These are phyloP conservation scores for Micromonas pusilla DNA, from an alignment of 139 green algal species.

Conservation along the genomic window DNA sequence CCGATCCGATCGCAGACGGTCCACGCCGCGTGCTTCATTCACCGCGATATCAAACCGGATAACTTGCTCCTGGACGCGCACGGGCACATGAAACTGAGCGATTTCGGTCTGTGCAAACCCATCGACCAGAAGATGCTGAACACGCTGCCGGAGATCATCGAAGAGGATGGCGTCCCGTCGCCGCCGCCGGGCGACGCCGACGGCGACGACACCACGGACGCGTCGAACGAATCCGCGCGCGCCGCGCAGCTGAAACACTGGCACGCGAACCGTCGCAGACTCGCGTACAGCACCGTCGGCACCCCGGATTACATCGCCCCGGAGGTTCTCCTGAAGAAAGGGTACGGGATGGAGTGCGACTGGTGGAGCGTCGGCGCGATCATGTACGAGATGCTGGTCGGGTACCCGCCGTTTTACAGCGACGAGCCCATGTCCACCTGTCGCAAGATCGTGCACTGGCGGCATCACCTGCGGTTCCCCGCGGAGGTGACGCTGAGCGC, in stretches of 20 bases:
- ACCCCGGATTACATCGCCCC: slow-evolving; percentile 94
- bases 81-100: slow-evolving; percentile 92
- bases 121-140: slow-evolving; percentile 39
- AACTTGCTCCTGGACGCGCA: slow-evolving; percentile 83
- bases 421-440: slow-evolving; percentile 90
- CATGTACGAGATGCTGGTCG: slow-evolving; percentile 95
- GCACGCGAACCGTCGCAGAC: slow-evolving; percentile 47
- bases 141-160: background rate
- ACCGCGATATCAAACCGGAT: slow-evolving; percentile 93
- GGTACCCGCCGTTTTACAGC: slow-evolving; percentile 94
- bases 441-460: slow-evolving; percentile 90
- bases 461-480: slow-evolving; percentile 80
- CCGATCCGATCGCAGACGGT: too few relatives aligned
- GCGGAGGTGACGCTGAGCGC: slow-evolving; percentile 51
- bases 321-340: slow-evolving; percentile 94
- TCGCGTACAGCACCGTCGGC: slow-evolving; percentile 85
- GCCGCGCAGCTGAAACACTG: background rate
- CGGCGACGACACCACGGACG: background rate
- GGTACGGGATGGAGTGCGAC: slow-evolving; percentile 97
- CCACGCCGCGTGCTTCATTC: slow-evolving; percentile 10
- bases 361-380: slow-evolving; percentile 97
- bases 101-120: slow-evolving; percentile 97
- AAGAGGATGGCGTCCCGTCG: background rate
- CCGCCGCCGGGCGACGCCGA: background rate
- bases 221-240: background rate